Evolutionary conservation across 129 eudicot species (phyloP).

Genomic region (Chrysanthemum seticuspe): DNA sequence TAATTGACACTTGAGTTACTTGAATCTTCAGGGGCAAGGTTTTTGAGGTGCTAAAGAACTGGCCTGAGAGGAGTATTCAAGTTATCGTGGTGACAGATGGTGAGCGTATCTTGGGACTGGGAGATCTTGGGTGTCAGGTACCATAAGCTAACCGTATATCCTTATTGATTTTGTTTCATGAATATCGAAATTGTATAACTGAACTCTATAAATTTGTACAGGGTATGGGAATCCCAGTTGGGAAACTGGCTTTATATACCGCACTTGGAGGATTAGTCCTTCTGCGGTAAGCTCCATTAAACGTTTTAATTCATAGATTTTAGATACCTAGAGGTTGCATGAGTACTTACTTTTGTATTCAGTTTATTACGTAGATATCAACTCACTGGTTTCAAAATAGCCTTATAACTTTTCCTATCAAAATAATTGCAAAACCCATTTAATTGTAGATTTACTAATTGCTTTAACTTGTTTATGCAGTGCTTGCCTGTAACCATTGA

Average conservation of each 20-base stretch:
- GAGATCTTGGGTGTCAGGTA: slow-evolving; percentile 96
- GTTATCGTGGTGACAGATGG: slow-evolving; percentile 97
- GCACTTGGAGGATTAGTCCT: slow-evolving; percentile 88
- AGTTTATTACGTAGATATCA: slow-evolving; percentile 9
- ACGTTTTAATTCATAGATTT: not conserved
- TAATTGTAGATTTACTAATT: slow-evolving; percentile 10
- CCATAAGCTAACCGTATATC: not conserved
- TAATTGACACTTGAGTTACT: slow-evolving; percentile 8
- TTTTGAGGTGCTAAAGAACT: slow-evolving; percentile 79
- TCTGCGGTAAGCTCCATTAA: slow-evolving; percentile 63
- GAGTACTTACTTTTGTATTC: slow-evolving; percentile 10
- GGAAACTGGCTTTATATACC: slow-evolving; percentile 79
- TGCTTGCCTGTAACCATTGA: slow-evolving; percentile 91
- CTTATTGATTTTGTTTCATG: not conserved
- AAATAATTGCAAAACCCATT: not conserved
- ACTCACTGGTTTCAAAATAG: not conserved
- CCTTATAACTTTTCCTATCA: not conserved
- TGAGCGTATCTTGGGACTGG: slow-evolving; percentile 89
- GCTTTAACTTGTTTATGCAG: slow-evolving; percentile 32
- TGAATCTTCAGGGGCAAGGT: slow-evolving; percentile 71
- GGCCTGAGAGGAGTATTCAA: slow-evolving; percentile 86
- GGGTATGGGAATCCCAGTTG: slow-evolving; percentile 99
- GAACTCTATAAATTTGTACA: slow-evolving; percentile 25
- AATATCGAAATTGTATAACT: not conserved
- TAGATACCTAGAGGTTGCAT: not conserved